phyloP scores from a whole-genome alignment of 176 grass and related monocot species.

The Lolium rigidum region DNA sequence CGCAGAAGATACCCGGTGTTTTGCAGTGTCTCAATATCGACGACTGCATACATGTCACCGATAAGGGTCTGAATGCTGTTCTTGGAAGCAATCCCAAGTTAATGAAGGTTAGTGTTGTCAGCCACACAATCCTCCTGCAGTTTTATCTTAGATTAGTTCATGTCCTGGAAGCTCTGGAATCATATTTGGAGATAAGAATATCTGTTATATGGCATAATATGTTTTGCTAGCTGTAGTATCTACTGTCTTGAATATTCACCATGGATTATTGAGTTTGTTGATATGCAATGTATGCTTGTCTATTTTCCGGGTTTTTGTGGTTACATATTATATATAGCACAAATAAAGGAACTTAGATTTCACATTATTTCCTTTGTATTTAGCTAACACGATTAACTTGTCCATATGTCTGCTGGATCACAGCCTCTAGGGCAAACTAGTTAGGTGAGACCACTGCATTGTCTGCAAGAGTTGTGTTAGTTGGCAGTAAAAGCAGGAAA shows the following conservation, averaged over 20 bases:
- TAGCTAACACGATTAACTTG: conserved; percentile 4
- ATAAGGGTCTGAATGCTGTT: conserved; percentile 78
- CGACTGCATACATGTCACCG: conserved; percentile 68
- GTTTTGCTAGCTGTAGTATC: conserved; percentile 30
- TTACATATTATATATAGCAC: neutral
- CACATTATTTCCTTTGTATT: neutral
- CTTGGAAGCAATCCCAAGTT: conserved; percentile 63
- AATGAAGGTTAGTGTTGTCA: conserved; percentile 72
- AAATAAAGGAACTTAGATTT: conserved; percentile 13
- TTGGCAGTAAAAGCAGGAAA: neutral
- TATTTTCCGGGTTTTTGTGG: conserved; percentile 15
- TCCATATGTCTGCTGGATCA: neutral
- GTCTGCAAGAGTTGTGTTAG: neutral
- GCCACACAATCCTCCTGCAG: conserved; percentile 22
- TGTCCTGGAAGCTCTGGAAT: neutral
- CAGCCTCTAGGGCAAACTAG: neutral
- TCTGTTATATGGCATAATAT: conserved; percentile 13
- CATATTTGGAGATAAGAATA: too few species aligned
- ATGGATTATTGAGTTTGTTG: neutral
- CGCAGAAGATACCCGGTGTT: conserved; percentile 53
- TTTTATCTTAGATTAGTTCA: conserved; percentile 6
- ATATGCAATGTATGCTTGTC: neutral
- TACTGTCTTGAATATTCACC: neutral
- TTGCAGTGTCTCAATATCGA: conserved; percentile 62
- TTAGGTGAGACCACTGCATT: neutral